Conservation (phyloP, 108 stramenopile genomes). For the Fistulifera solaris region DNA sequence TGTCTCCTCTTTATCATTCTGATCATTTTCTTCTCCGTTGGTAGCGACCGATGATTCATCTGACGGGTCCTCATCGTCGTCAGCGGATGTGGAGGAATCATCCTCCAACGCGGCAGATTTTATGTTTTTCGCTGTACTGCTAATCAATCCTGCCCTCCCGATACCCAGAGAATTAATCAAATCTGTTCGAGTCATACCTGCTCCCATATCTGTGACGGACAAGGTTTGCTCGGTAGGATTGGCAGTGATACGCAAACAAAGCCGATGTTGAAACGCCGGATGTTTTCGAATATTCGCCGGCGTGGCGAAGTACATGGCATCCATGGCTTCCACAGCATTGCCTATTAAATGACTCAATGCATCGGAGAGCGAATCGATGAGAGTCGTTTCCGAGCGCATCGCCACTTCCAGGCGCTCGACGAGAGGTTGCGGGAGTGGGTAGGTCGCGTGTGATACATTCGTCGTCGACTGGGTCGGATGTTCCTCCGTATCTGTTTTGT, state of each 20-base stretch:
- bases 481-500: not conserved
- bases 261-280: slow-evolving; percentile 9
- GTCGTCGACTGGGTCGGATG: not conserved
- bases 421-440: slow-evolving; percentile 15
- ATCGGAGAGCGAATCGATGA: not conserved
- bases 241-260: slow-evolving; percentile 12
- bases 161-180: slow-evolving; percentile 35
- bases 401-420: slow-evolving; percentile 1
- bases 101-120: not conserved
- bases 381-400: not conserved
- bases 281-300: slow-evolving; percentile 8
- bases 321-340: slow-evolving; percentile 27
- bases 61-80: slow-evolving; percentile 1
- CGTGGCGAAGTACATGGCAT: slow-evolving; percentile 25
- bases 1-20: slow-evolving; percentile 6
- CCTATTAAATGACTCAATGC: slow-evolving; percentile 14
- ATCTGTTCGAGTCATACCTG: slow-evolving; percentile 33
- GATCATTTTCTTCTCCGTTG: slow-evolving; percentile 9
- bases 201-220: slow-evolving; percentile 34
- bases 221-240: slow-evolving; percentile 7
- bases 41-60: slow-evolving; percentile 3
- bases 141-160: slow-evolving; percentile 11
- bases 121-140: not conserved
- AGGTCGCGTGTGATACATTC: slow-evolving; percentile 9
- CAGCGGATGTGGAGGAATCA: not conserved